Conservation (phyloP, 441 rosid species). For the Populus hybrid region DNA sequence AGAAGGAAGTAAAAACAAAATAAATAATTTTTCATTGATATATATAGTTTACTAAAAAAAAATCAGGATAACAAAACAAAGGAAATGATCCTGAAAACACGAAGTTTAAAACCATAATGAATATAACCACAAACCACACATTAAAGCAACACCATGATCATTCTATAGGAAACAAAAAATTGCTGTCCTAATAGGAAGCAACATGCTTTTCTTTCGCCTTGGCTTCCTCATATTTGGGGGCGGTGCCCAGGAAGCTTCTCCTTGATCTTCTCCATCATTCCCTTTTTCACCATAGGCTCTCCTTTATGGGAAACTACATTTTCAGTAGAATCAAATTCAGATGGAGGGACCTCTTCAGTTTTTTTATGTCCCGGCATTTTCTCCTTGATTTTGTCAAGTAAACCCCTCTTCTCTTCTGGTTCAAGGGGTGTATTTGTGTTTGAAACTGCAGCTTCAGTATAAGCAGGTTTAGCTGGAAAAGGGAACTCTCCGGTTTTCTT, state of each 20-base stretch:
- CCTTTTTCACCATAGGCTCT: slow-evolving; percentile 59
- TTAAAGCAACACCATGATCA: not conserved
- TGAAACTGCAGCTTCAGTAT: not conserved
- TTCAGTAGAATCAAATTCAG: slow-evolving; percentile 18
- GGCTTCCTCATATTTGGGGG: slow-evolving; percentile 46
- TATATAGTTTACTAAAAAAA: not conserved
- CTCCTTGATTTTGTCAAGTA: slow-evolving; percentile 64
- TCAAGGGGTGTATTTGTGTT: not conserved
- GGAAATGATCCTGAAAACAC: not conserved
- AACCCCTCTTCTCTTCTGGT: not conserved
- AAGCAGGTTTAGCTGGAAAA: not conserved
- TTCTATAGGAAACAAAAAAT: too few relatives aligned
- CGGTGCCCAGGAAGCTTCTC: slow-evolving; percentile 76
- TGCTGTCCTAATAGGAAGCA: too few relatives aligned
- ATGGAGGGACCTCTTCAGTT: slow-evolving; percentile 31
- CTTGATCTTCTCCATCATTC: slow-evolving; percentile 73
- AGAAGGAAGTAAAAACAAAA: too few relatives aligned
- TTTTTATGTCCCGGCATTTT: slow-evolving; percentile 62
- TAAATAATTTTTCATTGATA: not conserved
- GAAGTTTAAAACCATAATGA: too few relatives aligned
- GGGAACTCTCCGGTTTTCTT: too few relatives aligned
- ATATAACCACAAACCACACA: not conserved
- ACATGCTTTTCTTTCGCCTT: slow-evolving; percentile 32
- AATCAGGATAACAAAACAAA: not conserved
- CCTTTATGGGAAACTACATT: slow-evolving; percentile 21